Conservation (phyloP, 1,284 basidiomycete genomes). For the Leccinum griseonigrum region DNA sequence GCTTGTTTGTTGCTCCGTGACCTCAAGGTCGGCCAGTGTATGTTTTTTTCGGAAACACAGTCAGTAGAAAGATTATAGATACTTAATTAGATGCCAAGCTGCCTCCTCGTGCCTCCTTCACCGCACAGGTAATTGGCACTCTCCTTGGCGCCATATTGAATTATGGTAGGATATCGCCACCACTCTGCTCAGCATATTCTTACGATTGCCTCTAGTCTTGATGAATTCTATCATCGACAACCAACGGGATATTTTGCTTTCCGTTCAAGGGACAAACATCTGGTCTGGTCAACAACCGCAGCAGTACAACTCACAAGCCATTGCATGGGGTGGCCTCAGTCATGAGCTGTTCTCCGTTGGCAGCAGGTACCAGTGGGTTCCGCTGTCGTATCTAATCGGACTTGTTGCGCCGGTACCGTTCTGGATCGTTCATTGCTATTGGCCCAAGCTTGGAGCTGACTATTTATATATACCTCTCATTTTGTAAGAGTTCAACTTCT, state of each 20-base stretch:
- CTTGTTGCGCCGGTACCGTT: slow-evolving; percentile 53
- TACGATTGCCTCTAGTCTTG: slow-evolving; percentile 30
- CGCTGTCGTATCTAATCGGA: slow-evolving; percentile 55
- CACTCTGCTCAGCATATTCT: background rate
- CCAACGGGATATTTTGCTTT: slow-evolving; percentile 48
- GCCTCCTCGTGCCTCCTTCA: slow-evolving; percentile 62
- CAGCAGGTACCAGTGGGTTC: slow-evolving; percentile 56
- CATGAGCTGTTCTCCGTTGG: slow-evolving; percentile 53
- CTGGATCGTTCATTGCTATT: slow-evolving; percentile 48
- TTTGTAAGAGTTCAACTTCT: slow-evolving; percentile 26
- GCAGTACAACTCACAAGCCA: slow-evolving; percentile 59
- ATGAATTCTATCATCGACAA: slow-evolving; percentile 60
- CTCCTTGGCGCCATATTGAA: slow-evolving; percentile 50
- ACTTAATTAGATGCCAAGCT: slow-evolving; percentile 52
- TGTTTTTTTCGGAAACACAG: background rate
- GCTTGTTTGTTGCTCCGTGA: slow-evolving; percentile 49
- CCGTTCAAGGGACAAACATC: slow-evolving; percentile 51
- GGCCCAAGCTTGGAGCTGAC: slow-evolving; percentile 40
- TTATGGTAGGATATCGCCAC: slow-evolving; percentile 35
- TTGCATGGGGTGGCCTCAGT: slow-evolving; percentile 65
- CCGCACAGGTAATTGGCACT: slow-evolving; percentile 55
- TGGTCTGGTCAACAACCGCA: slow-evolving; percentile 63
- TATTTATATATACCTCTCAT: slow-evolving; percentile 45
- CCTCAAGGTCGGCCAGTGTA: slow-evolving; percentile 60
- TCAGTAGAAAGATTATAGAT: background rate